Conservation (phyloP, 148 eudicot species). For the Chenopodium berlandieri region DNA sequence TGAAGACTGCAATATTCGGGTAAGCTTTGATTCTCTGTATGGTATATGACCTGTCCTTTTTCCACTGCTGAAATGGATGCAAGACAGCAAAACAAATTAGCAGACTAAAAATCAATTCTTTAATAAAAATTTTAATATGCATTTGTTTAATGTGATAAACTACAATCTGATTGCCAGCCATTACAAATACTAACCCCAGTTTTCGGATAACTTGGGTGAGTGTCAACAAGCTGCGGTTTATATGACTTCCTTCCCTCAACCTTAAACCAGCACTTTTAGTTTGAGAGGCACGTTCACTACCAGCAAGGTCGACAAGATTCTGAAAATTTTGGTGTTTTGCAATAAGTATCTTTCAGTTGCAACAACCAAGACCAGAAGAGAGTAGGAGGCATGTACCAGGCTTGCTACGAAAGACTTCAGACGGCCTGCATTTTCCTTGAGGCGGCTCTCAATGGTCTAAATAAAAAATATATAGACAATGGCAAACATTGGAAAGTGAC, state of each 20-base stretch:
- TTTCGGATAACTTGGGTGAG: constrained; percentile 91
- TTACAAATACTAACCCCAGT: constrained; percentile 54
- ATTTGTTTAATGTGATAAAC: constrained; percentile 2
- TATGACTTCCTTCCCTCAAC: constrained; percentile 95
- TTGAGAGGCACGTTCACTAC: constrained; percentile 94
- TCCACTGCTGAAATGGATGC: constrained; percentile 59
- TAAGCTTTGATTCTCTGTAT: constrained; percentile 94
- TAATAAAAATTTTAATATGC: too few relatives aligned
- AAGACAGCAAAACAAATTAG: constrained; percentile 7
- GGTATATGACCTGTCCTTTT: constrained; percentile 84
- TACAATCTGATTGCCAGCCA: not conserved
- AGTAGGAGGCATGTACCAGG: constrained; percentile 55
- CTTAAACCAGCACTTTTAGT: constrained; percentile 78
- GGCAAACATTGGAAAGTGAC: not conserved
- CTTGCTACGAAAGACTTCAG: constrained; percentile 82
- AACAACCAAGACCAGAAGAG: constrained; percentile 11
- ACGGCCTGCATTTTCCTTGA: constrained; percentile 65
- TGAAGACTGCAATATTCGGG: constrained; percentile 89
- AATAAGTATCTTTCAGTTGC: constrained; percentile 1
- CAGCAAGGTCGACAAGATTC: constrained; percentile 99
- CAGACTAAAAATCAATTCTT: not conserved
- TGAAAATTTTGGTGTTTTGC: constrained; percentile 30
- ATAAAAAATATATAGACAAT: constrained; percentile 5
- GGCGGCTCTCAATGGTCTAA: constrained; percentile 74
- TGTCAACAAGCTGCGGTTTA: constrained; percentile 88